Conservation (phyloP, 306 rosid genomes). For the Medicago ruthenica region DNA sequence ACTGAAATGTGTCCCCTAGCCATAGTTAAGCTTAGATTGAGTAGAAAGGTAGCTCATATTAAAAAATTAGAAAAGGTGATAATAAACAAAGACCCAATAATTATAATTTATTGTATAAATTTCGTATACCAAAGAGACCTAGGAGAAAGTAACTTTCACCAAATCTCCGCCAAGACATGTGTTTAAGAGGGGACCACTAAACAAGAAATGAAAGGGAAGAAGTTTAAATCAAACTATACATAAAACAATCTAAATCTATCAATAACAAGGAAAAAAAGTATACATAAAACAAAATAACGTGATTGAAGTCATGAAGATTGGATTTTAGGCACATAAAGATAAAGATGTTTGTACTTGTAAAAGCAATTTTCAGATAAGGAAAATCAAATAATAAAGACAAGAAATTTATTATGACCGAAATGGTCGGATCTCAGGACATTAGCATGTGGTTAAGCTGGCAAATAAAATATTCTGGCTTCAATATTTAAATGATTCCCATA, state of each 20-base stretch:
- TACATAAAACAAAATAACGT: constrained; percentile 33
- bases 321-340: constrained; percentile 43
- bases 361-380: constrained; percentile 48
- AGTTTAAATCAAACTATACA: constrained; percentile 6
- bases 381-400: constrained; percentile 48
- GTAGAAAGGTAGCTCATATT: constrained; percentile 7
- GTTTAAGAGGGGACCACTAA: constrained; percentile 36
- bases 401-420: constrained; percentile 56
- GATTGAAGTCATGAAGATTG: constrained; percentile 34
- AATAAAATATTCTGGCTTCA: constrained; percentile 45
- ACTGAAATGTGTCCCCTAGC: neutral
- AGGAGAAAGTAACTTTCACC: constrained; percentile 10
- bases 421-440: constrained; percentile 73
- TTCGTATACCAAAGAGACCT: neutral
- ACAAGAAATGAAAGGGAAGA: constrained; percentile 19
- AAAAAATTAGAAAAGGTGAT: neutral
- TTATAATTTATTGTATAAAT: neutral
- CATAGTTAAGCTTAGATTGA: constrained; percentile 5
- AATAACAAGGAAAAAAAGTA: neutral
- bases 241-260: constrained; percentile 13
- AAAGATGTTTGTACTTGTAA: constrained; percentile 39
- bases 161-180: constrained; percentile 28
- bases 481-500: constrained; percentile 47
- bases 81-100: neutral
- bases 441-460: constrained; percentile 77